A percentile compares a stretch with the other conserved stretches of the same genome.
These are phyloP conservation scores for Blastomyces gilchristii DNA, from an alignment of 2,329 filamentous ascomycete species.

Conservation along the genomic window DNA sequence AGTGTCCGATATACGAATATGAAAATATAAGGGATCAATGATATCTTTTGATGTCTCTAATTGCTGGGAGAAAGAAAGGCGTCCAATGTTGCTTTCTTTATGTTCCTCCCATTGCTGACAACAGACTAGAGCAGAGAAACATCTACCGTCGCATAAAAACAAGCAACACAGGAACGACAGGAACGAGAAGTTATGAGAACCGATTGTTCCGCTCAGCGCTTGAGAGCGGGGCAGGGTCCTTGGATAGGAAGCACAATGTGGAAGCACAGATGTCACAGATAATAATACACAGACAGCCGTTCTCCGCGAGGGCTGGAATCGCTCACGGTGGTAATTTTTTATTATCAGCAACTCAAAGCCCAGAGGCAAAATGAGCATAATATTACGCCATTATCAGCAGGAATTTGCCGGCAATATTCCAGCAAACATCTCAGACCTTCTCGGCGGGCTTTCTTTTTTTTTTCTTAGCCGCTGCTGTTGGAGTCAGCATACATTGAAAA, in stretches of 20 bases:
- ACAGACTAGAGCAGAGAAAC: background rate
- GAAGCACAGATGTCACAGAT: background rate
- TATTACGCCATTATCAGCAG: background rate
- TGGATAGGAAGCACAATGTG: background rate
- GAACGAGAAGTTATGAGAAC: background rate
- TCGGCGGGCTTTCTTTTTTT: background rate
- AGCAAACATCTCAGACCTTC: background rate
- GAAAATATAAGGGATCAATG: background rate
- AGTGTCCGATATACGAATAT: too few relatives aligned
- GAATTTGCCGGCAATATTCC: background rate
- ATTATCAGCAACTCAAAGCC: background rate
- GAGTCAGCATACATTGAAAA: background rate
- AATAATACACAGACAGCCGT: background rate
- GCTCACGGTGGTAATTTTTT: background rate
- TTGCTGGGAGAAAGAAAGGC: background rate
- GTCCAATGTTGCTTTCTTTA: background rate
- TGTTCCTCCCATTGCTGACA: background rate
- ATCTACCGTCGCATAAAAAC: background rate
- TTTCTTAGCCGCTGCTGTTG: background rate
- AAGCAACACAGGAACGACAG: background rate
- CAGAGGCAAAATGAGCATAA: slow-evolving; percentile 4
- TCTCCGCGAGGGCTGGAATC: background rate
- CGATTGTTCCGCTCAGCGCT: background rate
- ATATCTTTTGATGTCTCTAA: background rate
- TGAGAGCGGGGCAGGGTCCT: background rate